phyloP scores from a whole-genome alignment of 1,139 yeast species.

The Suhomyces panamericanus region DNA sequence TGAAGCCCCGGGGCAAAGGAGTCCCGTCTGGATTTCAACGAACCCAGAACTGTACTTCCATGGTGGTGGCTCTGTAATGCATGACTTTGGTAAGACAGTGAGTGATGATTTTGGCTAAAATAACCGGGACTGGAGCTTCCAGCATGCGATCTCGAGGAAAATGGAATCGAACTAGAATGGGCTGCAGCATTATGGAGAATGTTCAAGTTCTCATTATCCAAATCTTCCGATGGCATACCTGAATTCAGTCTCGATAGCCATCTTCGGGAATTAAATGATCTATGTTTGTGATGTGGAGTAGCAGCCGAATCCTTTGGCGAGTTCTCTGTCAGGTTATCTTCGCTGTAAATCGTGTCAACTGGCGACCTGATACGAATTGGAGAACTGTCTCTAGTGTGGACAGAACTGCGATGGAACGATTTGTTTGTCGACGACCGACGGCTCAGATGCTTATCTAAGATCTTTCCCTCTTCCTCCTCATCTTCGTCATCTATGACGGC shows the following conservation, averaged over 20 bases:
- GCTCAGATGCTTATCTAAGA: neutral
- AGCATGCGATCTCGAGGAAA: slow-evolving; percentile 8
- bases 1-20: slow-evolving; percentile 16
- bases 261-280: slow-evolving; percentile 4
- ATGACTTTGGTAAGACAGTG: neutral
- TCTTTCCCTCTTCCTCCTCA: slow-evolving; percentile 3
- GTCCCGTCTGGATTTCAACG: slow-evolving; percentile 26
- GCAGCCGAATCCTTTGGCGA: slow-evolving; percentile 7
- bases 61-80: slow-evolving; percentile 3
- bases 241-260: slow-evolving; percentile 5
- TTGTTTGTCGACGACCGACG: slow-evolving; percentile 9
- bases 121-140: slow-evolving; percentile 17
- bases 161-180: slow-evolving; percentile 12
- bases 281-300: neutral
- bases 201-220: slow-evolving; percentile 40
- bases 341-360: slow-evolving; percentile 8
- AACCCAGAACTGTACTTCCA: slow-evolving; percentile 16
- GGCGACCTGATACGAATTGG: slow-evolving; percentile 16
- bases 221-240: slow-evolving; percentile 23
- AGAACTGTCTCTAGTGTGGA: slow-evolving; percentile 4
- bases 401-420: slow-evolving; percentile 1
- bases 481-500: slow-evolving; percentile 27
- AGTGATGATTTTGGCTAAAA: slow-evolving; percentile 15
- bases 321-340: slow-evolving; percentile 4
- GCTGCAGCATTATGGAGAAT: slow-evolving; percentile 38